Conservation (phyloP, 805 yeast genomes). For the Zygoascus biomembranicola region DNA sequence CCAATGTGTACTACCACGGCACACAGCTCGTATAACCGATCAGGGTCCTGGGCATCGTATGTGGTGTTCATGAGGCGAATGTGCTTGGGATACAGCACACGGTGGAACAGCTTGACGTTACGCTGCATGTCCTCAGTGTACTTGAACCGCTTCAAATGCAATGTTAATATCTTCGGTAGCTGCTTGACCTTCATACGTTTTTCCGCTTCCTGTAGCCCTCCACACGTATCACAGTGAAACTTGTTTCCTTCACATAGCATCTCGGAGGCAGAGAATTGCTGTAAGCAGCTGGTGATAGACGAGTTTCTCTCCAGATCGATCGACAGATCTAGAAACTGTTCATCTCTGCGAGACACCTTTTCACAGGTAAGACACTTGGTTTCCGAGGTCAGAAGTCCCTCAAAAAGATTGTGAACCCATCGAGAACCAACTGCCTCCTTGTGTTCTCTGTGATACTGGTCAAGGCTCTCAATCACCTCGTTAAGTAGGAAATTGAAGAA, state of each 20-base stretch:
- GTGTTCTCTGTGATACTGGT: conserved; percentile 9
- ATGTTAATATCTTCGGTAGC: conserved; percentile 68
- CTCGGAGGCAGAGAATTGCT: conserved; percentile 79
- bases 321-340: conserved; percentile 77
- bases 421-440: neutral
- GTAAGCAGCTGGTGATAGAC: conserved; percentile 67
- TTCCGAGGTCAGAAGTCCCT: conserved; percentile 78
- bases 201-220: conserved; percentile 88
- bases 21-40: conserved; percentile 67
- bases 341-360: conserved; percentile 70
- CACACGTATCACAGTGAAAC: conserved; percentile 86
- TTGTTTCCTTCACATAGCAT: conserved; percentile 80
- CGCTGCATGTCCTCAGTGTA: conserved; percentile 75
- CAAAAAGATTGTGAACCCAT: conserved; percentile 65
- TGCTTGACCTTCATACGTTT: conserved; percentile 74
- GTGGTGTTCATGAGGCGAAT: conserved; percentile 62
- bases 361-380: conserved; percentile 90
- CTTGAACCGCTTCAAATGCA: conserved; percentile 88
- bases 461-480: conserved; percentile 47
- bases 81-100: conserved; percentile 70
- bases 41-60: conserved; percentile 40
- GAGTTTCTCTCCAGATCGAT: conserved; percentile 73
- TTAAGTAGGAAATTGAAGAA: conserved; percentile 82
- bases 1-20: conserved; percentile 92
- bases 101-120: conserved; percentile 78